These are phyloP conservation scores for Sisymbrium altissimum DNA, from an alignment of 345 rosid genomes.

Conservation along the genomic window DNA sequence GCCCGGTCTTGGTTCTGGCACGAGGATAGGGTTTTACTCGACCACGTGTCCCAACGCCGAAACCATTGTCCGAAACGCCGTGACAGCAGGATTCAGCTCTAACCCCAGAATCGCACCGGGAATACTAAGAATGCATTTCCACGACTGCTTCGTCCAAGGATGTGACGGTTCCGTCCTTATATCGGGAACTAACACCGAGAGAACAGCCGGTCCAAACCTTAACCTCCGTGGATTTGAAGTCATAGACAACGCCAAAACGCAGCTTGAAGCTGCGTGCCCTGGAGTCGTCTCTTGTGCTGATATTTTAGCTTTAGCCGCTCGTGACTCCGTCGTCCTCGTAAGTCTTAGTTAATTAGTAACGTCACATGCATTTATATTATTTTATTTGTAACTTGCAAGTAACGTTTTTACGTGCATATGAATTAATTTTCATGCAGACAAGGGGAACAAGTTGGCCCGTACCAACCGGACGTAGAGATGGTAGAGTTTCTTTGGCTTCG, in stretches of 20 bases:
- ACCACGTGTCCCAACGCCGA: conserved; percentile 41
- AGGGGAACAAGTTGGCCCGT: conserved; percentile 48
- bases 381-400: background rate
- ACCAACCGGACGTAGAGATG: conserved; percentile 54
- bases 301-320: conserved; percentile 50
- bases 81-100: conserved; percentile 29
- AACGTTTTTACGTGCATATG: conserved; percentile 20
- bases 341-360: background rate
- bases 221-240: conserved; percentile 43
- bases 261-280: conserved; percentile 47
- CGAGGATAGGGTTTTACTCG: conserved; percentile 46
- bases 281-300: conserved; percentile 62
- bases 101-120: conserved; percentile 44
- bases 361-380: background rate
- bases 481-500: conserved; percentile 41
- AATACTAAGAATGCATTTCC: conserved; percentile 51
- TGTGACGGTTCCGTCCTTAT: conserved; percentile 56
- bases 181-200: conserved; percentile 41
- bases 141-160: conserved; percentile 56
- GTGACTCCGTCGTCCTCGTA: conserved; percentile 46
- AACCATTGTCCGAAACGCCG: conserved; percentile 38
- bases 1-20: conserved; percentile 28
- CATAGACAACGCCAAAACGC: conserved; percentile 52
- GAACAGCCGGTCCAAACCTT: conserved; percentile 36
- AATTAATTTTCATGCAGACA: conserved; percentile 36